These are phyloP conservation scores for Diplogelasinospora grovesii DNA, from an alignment of 495 filamentous ascomycete genomes.

Conservation along the genomic window DNA sequence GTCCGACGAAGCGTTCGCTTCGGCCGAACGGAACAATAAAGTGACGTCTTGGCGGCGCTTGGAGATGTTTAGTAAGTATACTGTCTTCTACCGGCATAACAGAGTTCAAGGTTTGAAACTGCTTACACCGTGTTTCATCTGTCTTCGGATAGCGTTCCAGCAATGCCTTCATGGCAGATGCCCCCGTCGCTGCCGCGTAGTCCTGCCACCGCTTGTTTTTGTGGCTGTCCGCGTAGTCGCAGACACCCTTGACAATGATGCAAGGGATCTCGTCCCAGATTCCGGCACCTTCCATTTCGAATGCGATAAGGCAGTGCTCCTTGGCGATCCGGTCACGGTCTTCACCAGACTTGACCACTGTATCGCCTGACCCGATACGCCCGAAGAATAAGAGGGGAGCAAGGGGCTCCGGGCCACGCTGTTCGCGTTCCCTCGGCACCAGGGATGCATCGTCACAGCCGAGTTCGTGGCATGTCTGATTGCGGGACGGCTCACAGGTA, in stretches of 20 bases:
- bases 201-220: constrained; percentile 39
- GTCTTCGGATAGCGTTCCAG: constrained; percentile 3
- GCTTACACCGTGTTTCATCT: not conserved
- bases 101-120: not conserved
- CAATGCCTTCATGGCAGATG: constrained; percentile 16
- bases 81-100: no score
- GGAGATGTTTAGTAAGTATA: no score
- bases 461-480: constrained; percentile 6
- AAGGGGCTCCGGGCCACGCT: not conserved
- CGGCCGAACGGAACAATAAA: no score
- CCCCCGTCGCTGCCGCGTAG: constrained; percentile 35
- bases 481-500: constrained; percentile 7
- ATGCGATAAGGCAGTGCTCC: constrained; percentile 24
- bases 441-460: constrained; percentile 13
- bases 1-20: no score
- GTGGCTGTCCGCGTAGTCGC: constrained; percentile 41
- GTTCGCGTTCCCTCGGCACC: constrained; percentile 5
- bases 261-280: constrained; percentile 31
- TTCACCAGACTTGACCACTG: constrained; percentile 22
- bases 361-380: constrained; percentile 21
- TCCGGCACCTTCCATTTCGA: constrained; percentile 43
- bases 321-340: constrained; percentile 20
- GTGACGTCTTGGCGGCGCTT: no score
- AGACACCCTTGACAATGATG: constrained; percentile 35
- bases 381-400: constrained; percentile 18